These are phyloP conservation scores for Fraxinus americana DNA, from an alignment of 257 asterid species.

Conservation along the genomic window DNA sequence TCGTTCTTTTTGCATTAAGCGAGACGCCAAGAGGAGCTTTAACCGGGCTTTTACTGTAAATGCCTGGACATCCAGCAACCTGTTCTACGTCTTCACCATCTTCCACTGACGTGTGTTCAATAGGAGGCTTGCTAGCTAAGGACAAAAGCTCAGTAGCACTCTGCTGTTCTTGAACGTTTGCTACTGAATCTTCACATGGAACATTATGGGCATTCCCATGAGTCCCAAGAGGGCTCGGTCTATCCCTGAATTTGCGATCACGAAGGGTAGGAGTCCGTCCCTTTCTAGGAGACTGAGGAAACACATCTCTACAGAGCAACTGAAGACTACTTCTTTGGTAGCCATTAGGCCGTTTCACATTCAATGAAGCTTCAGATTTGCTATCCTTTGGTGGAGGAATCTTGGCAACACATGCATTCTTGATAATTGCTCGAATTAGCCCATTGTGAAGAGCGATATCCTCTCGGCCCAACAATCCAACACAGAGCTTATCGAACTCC, in stretches of 20 bases:
- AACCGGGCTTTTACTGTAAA: slow-evolving; percentile 51
- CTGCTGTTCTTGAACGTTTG: slow-evolving; percentile 53
- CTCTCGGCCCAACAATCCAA: slow-evolving; percentile 56
- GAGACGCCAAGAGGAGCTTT: slow-evolving; percentile 68
- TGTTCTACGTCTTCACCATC: slow-evolving; percentile 75
- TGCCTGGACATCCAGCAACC: slow-evolving; percentile 51
- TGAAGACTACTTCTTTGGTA: slow-evolving; percentile 46
- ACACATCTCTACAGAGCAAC: slow-evolving; percentile 42
- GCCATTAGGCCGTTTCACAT: slow-evolving; percentile 45
- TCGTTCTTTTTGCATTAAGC: slow-evolving; percentile 32
- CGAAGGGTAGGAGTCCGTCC: slow-evolving; percentile 50
- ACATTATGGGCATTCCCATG: slow-evolving; percentile 40
- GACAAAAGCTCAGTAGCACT: slow-evolving; percentile 64
- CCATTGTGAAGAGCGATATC: slow-evolving; percentile 61
- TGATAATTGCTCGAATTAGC: slow-evolving; percentile 51
- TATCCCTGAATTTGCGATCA: slow-evolving; percentile 50
- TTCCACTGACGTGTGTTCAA: slow-evolving; percentile 68
- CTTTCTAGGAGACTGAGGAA: slow-evolving; percentile 50
- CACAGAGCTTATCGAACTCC: slow-evolving; percentile 61
- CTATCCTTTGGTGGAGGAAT: slow-evolving; percentile 47
- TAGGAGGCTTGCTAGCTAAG: slow-evolving; percentile 61
- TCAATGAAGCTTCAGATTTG: slow-evolving; percentile 33
- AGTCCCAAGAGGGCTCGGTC: slow-evolving; percentile 54
- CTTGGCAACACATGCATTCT: slow-evolving; percentile 53
- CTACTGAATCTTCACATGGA: slow-evolving; percentile 37